A percentile compares a stretch with the other conserved stretches of the same genome.
Conservation (phyloP, 2,329 filamentous ascomycete species). For the Calonectria hawksworthii region DNA sequence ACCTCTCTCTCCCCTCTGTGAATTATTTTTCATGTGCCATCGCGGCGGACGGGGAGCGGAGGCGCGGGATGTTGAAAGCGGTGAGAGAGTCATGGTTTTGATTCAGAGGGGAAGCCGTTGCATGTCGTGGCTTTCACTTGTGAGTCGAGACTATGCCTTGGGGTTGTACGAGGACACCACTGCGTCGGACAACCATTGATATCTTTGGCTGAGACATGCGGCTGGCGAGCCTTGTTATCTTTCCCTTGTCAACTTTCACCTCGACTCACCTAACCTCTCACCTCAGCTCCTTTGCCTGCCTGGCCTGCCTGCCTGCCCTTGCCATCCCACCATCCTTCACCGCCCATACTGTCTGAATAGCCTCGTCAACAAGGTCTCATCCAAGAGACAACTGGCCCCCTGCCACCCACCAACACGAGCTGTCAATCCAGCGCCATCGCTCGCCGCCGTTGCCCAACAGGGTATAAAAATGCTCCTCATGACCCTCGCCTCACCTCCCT, state of each 20-base stretch:
- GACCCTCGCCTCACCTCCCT: conserved; percentile 27
- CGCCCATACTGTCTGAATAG: not conserved
- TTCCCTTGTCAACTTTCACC: not conserved
- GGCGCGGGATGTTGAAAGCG: not conserved
- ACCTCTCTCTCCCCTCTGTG: not conserved
- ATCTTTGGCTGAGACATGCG: conserved; percentile 1
- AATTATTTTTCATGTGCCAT: conserved; percentile 6
- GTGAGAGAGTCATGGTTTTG: conserved; percentile 6
- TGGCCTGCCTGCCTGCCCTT: too few relatives aligned
- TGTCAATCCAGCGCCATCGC: not conserved
- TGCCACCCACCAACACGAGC: not conserved
- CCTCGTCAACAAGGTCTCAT: conserved; percentile 3
- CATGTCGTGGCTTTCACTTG: not conserved
- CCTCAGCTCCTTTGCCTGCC: not conserved
- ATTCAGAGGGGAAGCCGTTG: not conserved
- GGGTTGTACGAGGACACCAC: conserved; percentile 6
- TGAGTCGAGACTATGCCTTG: not conserved
- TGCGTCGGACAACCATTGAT: not conserved
- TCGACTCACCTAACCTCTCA: not conserved
- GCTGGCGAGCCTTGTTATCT: conserved; percentile 8
- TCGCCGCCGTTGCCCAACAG: not conserved
- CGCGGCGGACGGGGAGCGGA: not conserved
- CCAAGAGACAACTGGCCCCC: not conserved
- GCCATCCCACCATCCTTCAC: not conserved
- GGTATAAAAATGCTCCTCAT: conserved; percentile 16